Evolutionary conservation across 352 stramenopile species (phyloP).

Genomic region (Phytopythium oedochilum): DNA sequence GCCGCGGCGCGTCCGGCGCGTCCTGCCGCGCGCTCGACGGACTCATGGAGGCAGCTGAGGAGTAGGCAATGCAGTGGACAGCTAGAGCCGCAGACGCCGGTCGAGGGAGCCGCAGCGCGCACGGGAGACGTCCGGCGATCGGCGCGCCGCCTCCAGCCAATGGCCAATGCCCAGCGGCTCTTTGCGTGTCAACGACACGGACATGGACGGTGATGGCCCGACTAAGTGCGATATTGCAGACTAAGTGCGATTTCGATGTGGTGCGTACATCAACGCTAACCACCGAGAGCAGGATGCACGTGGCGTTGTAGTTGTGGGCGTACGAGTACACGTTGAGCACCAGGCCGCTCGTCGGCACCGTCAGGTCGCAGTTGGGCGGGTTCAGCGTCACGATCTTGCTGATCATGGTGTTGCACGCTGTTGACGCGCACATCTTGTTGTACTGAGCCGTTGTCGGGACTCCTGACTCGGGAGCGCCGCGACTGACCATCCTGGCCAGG

Average conservation of each 20-base stretch:
- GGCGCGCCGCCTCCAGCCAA: too few species aligned
- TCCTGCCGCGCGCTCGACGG: constrained; percentile 17
- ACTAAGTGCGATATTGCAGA: too few species aligned
- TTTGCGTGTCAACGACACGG: too few species aligned
- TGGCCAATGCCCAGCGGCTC: too few species aligned
- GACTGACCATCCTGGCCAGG: too few species aligned
- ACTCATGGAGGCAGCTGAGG: not conserved
- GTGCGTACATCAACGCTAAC: too few species aligned
- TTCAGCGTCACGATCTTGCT: constrained; percentile 16
- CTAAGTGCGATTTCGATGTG: too few species aligned
- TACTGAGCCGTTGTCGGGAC: constrained; percentile 15
- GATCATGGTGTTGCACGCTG: constrained; percentile 17
- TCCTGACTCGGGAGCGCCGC: constrained; percentile 11
- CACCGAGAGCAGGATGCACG: too few species aligned
- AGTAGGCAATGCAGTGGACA: not conserved
- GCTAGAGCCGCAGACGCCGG: too few species aligned
- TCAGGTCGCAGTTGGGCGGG: constrained; percentile 21
- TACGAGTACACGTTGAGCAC: constrained; percentile 23
- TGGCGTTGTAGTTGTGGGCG: constrained; percentile 18
- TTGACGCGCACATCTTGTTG: constrained; percentile 17
- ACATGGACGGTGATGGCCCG: too few species aligned
- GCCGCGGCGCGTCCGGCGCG: constrained; percentile 30
- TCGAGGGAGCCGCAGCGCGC: too few species aligned
- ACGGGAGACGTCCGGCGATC: too few species aligned
- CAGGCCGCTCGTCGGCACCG: constrained; percentile 19